phyloP scores from a whole-genome alignment of 805 yeast species.

The Yarrowia osloensis region DNA sequence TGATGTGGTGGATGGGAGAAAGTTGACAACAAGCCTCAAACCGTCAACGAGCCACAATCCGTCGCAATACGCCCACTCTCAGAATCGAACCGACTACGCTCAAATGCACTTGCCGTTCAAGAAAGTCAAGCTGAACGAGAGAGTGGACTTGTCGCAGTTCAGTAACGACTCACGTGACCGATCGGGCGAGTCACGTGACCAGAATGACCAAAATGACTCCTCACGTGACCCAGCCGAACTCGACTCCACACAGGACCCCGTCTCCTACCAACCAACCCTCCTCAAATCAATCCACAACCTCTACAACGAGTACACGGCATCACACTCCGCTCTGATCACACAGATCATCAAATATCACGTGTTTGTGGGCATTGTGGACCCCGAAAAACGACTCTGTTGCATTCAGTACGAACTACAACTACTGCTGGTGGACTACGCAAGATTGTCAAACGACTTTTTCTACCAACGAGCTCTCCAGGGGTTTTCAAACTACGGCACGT shows the following conservation, averaged over 20 bases:
- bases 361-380: slow-evolving; percentile 83
- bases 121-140: slow-evolving; percentile 54
- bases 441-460: slow-evolving; percentile 65
- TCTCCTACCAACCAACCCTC: slow-evolving; percentile 2
- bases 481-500: slow-evolving; percentile 76
- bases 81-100: not conserved
- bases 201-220: not conserved
- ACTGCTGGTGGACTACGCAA: slow-evolving; percentile 77
- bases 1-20: slow-evolving; percentile 60
- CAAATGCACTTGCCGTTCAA: slow-evolving; percentile 25
- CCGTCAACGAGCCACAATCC: too few relatives aligned
- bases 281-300: slow-evolving; percentile 52
- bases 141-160: not conserved
- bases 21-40: slow-evolving; percentile 69
- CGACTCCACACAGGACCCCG: not conserved
- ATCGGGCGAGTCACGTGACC: not conserved
- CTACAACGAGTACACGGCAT: slow-evolving; percentile 51
- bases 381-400: slow-evolving; percentile 67
- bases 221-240: not conserved
- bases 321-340: slow-evolving; percentile 58
- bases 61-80: not conserved
- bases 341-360: slow-evolving; percentile 67
- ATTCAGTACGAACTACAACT: slow-evolving; percentile 80
- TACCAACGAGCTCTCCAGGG: slow-evolving; percentile 79
- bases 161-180: not conserved